Percentiles rank a stretch among this genome's conserved stretches.
Conservation (phyloP, 1,284 basidiomycete species). For the Boletus mariae region DNA sequence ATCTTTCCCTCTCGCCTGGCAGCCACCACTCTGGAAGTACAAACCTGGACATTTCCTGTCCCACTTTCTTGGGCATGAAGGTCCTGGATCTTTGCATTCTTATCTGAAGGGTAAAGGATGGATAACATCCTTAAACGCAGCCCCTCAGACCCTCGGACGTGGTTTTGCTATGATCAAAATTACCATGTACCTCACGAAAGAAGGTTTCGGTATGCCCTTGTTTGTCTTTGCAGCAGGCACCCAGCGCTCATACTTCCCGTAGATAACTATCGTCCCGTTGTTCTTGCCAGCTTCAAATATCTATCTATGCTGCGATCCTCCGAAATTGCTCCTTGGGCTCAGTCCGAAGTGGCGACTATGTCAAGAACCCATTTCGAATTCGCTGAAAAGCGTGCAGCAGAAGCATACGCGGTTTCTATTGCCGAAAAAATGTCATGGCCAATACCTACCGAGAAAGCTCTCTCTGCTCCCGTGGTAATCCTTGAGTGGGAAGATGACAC, state of each 20-base stretch:
- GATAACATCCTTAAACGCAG: conserved; percentile 79
- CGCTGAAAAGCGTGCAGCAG: conserved; percentile 80
- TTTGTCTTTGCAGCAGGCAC: conserved; percentile 4
- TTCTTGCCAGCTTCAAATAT: conserved; percentile 82
- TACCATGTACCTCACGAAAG: conserved; percentile 76
- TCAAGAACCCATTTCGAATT: conserved; percentile 83
- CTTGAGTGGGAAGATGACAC: conserved; percentile 71
- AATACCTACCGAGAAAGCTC: conserved; percentile 73
- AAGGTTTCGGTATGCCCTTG: conserved; percentile 73
- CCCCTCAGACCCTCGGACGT: conserved; percentile 69
- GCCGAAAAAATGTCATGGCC: conserved; percentile 78
- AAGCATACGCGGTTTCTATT: conserved; percentile 79
- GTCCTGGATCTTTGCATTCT: conserved; percentile 88
- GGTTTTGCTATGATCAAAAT: conserved; percentile 92
- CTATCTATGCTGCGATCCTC: conserved; percentile 76
- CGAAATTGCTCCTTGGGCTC: conserved; percentile 69
- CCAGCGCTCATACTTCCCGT: conserved; percentile 2
- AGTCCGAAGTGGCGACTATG: conserved; percentile 77
- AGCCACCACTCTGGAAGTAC: conserved; percentile 73
- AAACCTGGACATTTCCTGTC: conserved; percentile 83
- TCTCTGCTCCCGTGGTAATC: conserved; percentile 72
- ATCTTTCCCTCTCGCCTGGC: conserved; percentile 85
- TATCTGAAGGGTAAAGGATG: conserved; percentile 92
- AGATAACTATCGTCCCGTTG: conserved; percentile 75
- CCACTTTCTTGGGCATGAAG: conserved; percentile 95